A percentile compares a stretch with the other conserved stretches of the same genome.
Conservation (phyloP, 306 rosid species). For the Lablab purpureus region DNA sequence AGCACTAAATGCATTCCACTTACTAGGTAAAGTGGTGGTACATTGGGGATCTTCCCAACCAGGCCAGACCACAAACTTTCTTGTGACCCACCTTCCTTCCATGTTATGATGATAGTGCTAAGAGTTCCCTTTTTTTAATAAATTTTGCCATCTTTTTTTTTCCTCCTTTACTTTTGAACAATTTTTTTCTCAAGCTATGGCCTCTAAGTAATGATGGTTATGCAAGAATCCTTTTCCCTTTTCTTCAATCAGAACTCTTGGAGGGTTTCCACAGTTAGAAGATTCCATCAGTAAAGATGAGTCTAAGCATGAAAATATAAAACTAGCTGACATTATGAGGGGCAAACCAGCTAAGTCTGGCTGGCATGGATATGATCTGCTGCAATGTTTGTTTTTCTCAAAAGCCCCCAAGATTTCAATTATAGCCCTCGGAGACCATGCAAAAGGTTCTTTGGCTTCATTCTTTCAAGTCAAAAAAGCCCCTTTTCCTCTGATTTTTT, state of each 20-base stretch:
- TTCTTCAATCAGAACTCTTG: conserved; percentile 49
- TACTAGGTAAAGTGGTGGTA: conserved; percentile 29
- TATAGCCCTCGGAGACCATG: conserved; percentile 94
- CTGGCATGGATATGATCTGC: conserved; percentile 61
- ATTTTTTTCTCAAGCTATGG: conserved; percentile 9
- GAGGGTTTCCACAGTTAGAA: conserved; percentile 62
- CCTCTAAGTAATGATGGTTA: conserved; percentile 61
- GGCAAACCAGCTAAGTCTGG: conserved; percentile 67
- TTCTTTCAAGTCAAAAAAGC: conserved; percentile 66
- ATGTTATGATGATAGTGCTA: conserved; percentile 55
- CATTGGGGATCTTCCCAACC: conserved; percentile 56
- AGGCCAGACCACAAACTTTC: conserved; percentile 55
- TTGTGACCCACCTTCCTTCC: conserved; percentile 59
- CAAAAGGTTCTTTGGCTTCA: conserved; percentile 79
- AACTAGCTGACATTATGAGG: conserved; percentile 65
- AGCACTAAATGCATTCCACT: conserved; percentile 53
- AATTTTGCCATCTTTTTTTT: conserved; percentile 33
- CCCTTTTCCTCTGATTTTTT: conserved; percentile 43
- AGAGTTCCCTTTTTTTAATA: background rate
- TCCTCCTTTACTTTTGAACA: background rate
- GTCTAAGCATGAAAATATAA: conserved; percentile 72
- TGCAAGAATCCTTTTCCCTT: conserved; percentile 51
- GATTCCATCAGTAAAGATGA: conserved; percentile 70
- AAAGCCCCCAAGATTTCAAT: conserved; percentile 77
- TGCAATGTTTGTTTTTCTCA: conserved; percentile 61